These are phyloP conservation scores for Kingdonia uniflora DNA, from an alignment of 164 flowering plant genomes.

Conservation along the genomic window DNA sequence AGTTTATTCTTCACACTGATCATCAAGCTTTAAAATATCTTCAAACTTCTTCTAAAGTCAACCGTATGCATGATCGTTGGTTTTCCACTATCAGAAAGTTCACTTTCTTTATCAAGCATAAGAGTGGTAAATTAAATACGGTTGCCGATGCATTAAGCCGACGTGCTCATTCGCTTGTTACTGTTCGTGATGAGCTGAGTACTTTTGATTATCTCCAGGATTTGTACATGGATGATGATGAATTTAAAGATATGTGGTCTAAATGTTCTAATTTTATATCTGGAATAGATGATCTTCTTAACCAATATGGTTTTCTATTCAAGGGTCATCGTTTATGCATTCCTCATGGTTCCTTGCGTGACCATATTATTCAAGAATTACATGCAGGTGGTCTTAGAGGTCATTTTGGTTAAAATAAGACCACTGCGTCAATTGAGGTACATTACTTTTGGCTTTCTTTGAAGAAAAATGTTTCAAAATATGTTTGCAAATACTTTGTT, in stretches of 20 bases:
- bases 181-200: background rate
- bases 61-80: background rate
- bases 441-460: no score
- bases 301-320: no score
- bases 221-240: background rate
- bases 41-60: background rate
- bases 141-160: slow-evolving; percentile 1
- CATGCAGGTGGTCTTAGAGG: no score
- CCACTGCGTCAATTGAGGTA: no score
- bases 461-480: no score
- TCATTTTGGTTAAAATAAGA: no score
- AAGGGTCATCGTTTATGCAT: no score
- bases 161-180: background rate
- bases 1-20: slow-evolving; percentile 3
- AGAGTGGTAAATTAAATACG: background rate
- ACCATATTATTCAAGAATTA: no score
- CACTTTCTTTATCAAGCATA: background rate
- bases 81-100: background rate
- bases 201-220: background rate
- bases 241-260: background rate
- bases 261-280: no score
- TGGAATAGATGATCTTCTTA: no score
- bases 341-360: no score
- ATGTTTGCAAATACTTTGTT: no score
- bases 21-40: slow-evolving; percentile 3